A percentile compares a stretch with the other conserved stretches of the same genome.
These are phyloP conservation scores for Penicillium egyptiacum DNA, from an alignment of 495 filamentous ascomycete species.

Conservation along the genomic window DNA sequence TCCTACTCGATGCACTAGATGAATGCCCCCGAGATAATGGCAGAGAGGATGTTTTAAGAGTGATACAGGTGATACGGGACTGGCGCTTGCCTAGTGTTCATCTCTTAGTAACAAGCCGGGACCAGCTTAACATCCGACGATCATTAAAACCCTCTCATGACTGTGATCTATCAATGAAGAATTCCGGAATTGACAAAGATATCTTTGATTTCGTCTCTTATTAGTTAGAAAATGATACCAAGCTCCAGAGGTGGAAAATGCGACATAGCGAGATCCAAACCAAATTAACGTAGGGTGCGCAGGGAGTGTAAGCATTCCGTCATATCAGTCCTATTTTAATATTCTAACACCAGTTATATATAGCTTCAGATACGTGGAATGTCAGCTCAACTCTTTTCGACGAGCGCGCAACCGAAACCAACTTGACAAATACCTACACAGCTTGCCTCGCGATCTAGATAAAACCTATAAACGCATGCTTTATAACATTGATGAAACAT, in stretches of 20 bases:
- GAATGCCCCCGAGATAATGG: conserved; percentile 22
- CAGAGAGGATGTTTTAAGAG: conserved; percentile 24
- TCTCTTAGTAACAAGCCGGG: conserved; percentile 39
- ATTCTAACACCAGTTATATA: not conserved
- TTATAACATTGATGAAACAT: conserved; percentile 19
- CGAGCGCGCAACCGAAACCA: conserved; percentile 22
- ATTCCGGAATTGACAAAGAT: conserved; percentile 30
- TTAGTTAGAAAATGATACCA: conserved; percentile 25
- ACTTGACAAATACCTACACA: conserved; percentile 29
- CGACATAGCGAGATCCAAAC: conserved; percentile 29
- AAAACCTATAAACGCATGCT: conserved; percentile 30
- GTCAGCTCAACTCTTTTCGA: conserved; percentile 34
- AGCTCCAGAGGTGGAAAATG: conserved; percentile 29
- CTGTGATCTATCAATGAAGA: conserved; percentile 25
- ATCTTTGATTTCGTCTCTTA: conserved; percentile 33
- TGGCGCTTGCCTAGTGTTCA: conserved; percentile 32
- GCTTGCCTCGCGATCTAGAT: conserved; percentile 36
- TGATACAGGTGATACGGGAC: conserved; percentile 23
- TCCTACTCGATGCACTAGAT: conserved; percentile 33
- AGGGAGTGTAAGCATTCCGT: conserved; percentile 34
- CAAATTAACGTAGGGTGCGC: conserved; percentile 21
- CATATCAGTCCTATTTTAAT: too few relatives aligned
- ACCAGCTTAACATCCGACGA: conserved; percentile 36
- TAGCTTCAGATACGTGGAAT: conserved; percentile 44
- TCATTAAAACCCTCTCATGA: conserved; percentile 20